Conservation (phyloP, 331 rosid genomes). For the Prunus yedoensis region DNA sequence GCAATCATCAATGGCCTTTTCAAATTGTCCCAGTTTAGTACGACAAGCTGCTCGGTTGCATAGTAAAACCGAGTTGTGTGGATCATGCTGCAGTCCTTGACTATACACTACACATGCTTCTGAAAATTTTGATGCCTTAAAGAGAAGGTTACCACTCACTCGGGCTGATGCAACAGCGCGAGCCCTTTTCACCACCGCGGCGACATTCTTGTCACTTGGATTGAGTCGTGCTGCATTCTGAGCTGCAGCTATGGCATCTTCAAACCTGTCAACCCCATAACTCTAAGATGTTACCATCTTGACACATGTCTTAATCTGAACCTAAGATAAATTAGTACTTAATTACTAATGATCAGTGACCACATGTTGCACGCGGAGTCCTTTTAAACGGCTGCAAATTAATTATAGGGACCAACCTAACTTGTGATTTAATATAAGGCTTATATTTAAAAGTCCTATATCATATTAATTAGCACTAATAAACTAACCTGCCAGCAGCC, state of each 20-base stretch:
- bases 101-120: slow-evolving; percentile 68
- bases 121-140: slow-evolving; percentile 62
- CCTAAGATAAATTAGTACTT: not conserved
- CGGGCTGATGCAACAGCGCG: slow-evolving; percentile 63
- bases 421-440: not conserved
- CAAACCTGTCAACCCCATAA: slow-evolving; percentile 52
- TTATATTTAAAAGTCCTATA: not conserved
- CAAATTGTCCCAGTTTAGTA: slow-evolving; percentile 70
- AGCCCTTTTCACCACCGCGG: slow-evolving; percentile 48
- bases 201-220: slow-evolving; percentile 59
- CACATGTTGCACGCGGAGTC: no score
- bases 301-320: not conserved
- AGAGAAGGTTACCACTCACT: slow-evolving; percentile 75
- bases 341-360: not conserved
- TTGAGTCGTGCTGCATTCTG: slow-evolving; percentile 62
- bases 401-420: not conserved
- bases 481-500: slow-evolving; percentile 78
- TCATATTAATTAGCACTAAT: not conserved
- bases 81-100: slow-evolving; percentile 80
- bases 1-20: slow-evolving; percentile 95
- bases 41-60: slow-evolving; percentile 97
- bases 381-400: not conserved
- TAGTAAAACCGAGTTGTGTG: slow-evolving; percentile 65
- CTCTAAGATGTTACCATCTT: slow-evolving; percentile 1
- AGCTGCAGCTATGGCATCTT: slow-evolving; percentile 70